Evolutionary conservation across 805 yeast species (phyloP).

Genomic region (Millerozyma miso): DNA sequence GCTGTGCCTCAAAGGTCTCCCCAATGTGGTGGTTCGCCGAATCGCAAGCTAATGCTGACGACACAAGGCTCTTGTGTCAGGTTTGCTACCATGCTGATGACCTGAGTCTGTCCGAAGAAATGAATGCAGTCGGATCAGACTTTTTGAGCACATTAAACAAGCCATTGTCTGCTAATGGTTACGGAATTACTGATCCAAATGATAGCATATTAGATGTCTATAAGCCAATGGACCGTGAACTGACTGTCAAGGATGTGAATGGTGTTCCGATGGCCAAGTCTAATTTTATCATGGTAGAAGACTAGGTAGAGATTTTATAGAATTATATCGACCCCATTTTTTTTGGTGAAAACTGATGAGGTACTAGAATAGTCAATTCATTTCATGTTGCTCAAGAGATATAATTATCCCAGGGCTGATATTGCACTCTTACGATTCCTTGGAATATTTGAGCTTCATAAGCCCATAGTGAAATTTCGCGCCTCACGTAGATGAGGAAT

Average conservation of each 20-base stretch:
- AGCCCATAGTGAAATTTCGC: too few species aligned
- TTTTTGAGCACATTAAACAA: conserved; percentile 20
- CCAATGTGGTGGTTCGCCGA: conserved; percentile 35
- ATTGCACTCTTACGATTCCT: too few species aligned
- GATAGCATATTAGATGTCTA: conserved; percentile 17
- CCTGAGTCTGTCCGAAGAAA: not conserved
- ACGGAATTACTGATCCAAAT: conserved; percentile 24
- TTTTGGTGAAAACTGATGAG: too few species aligned
- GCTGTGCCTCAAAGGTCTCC: conserved; percentile 23
- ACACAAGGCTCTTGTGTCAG: conserved; percentile 21
- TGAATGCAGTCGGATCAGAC: conserved; percentile 4
- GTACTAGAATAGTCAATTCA: too few species aligned
- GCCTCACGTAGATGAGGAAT: too few species aligned
- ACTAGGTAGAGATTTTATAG: too few species aligned
- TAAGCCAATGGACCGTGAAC: not conserved
- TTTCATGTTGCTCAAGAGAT: too few species aligned
- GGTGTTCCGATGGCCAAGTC: not conserved
- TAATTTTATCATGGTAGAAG: too few species aligned
- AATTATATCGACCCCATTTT: too few species aligned
- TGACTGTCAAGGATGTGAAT: not conserved
- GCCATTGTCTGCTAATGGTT: conserved; percentile 29
- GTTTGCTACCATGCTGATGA: conserved; percentile 22
- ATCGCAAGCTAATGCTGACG: not conserved
- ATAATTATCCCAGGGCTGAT: too few species aligned
- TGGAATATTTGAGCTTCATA: too few species aligned